Evolutionary conservation across 108 stramenopile species (phyloP), one percentile per base, ranked within the genome.

Genomic region (Schizochytrium sp.): DNA sequence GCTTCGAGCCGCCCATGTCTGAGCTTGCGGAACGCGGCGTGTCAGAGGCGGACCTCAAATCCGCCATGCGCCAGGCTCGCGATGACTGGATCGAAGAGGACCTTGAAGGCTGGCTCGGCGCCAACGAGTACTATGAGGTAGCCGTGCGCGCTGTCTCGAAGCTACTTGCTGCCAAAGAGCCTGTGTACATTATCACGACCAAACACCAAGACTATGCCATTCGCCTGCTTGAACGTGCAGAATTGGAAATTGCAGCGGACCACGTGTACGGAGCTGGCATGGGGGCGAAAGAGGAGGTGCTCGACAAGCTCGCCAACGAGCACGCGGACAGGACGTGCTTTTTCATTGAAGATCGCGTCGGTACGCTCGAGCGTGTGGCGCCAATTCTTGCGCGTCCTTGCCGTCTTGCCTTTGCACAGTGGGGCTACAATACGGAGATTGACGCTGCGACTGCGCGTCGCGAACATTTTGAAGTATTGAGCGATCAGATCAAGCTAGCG

Each of bases 141-240:
- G 76, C 76, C 51, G 76, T 83, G 14, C 48, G 48, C 2, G 76
- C 76, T 6, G 76, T 83, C 1, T 53, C 76, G 19, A 83, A 83
- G 76, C 51, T 83, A 6, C n/a, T 47, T 6, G 48, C 45, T 6
- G 76, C 48, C 1, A 45, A 45, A 34, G 76, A 83, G 48, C n/a
- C 45, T 10, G 76, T 83, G 51, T 83, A 83, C 51, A 28, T 83
- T 21, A 83, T 83, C 76, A 83, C 76, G n/a, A 83, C 76, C 25
- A 83, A 83, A 34, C 76, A 83, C 3, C 45, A 83, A 23, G 76
- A 83, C 28, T 83, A 53, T 34, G 76, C 76, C 23, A 53, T 83
- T 34, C 45, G 51, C 43, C 28, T 83, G 10, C 12, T 83, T 6
- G 51, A 83, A 16, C 45, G 51, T 16, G 76, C 76, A 23, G 76